Conservation (phyloP, 768 basidiomycete genomes). For the Phanerochaete sordida region DNA sequence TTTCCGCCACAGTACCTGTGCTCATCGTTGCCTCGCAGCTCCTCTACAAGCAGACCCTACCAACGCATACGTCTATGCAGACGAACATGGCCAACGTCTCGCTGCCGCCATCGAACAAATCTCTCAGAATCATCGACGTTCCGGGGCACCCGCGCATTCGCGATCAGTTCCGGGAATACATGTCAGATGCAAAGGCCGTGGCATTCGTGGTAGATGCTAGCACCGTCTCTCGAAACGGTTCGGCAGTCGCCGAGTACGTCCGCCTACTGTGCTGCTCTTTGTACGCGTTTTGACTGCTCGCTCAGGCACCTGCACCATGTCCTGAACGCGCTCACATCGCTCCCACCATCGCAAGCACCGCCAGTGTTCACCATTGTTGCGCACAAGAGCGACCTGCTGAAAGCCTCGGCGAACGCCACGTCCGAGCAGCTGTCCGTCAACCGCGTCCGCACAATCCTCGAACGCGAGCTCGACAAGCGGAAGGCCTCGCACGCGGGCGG, state of each 20-base stretch:
- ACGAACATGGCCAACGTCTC: conserved; percentile 52
- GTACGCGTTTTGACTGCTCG: background rate
- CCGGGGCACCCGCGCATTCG: conserved; percentile 85
- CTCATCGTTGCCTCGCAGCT: conserved; percentile 41
- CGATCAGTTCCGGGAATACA: conserved; percentile 65
- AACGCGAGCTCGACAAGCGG: conserved; percentile 82
- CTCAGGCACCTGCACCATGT: conserved; percentile 70
- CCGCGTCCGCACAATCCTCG: conserved; percentile 73
- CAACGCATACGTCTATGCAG: conserved; percentile 78
- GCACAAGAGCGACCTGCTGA: conserved; percentile 75
- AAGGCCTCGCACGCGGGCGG: conserved; percentile 58
- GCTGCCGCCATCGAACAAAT: conserved; percentile 39
- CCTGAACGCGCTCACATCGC: conserved; percentile 63
- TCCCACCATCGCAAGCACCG: conserved; percentile 64
- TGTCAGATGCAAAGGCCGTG: conserved; percentile 59
- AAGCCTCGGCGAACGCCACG: conserved; percentile 37
- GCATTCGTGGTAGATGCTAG: conserved; percentile 81
- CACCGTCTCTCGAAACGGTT: conserved; percentile 71
- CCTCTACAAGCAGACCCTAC: conserved; percentile 56
- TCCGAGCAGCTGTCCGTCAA: conserved; percentile 53
- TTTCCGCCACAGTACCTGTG: conserved; percentile 7
- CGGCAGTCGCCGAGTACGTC: conserved; percentile 77
- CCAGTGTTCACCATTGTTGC: conserved; percentile 68
- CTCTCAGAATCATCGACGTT: conserved; percentile 62
- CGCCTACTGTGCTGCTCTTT: conserved; percentile 1